phyloP scores from a whole-genome alignment of 2,329 filamentous ascomycete species.

The Botrytis porri region DNA sequence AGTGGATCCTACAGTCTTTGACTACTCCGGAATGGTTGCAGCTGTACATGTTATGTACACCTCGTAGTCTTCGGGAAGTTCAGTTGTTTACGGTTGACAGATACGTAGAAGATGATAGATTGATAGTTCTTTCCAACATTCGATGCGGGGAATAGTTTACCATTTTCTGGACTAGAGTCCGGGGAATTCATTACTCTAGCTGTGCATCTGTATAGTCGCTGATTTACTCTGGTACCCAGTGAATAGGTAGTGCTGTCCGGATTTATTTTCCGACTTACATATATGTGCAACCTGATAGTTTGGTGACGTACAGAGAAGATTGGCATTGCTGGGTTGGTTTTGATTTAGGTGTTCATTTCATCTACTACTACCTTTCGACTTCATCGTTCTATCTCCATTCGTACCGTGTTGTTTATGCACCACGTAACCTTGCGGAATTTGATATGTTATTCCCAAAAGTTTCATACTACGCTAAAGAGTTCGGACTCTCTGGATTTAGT shows the following conservation, averaged over 20 bases:
- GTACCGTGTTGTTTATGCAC: background rate
- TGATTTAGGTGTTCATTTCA: background rate
- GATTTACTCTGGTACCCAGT: background rate
- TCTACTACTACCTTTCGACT: background rate
- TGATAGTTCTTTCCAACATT: background rate
- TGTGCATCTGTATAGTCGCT: background rate
- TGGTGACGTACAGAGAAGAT: background rate
- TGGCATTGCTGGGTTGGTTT: background rate
- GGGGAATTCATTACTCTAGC: background rate
- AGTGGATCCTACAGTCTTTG: background rate
- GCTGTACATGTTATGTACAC: background rate
- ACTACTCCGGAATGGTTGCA: background rate
- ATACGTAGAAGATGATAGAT: background rate
- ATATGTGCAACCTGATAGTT: background rate
- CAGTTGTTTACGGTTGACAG: background rate
- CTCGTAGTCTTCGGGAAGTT: background rate
- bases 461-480: background rate
- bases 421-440: background rate
- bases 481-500: background rate
- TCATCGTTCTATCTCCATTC: background rate
- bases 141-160: background rate
- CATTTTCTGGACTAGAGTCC: background rate
- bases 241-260: background rate
- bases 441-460: background rate
- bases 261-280: background rate